A percentile compares a stretch with the other conserved stretches of the same genome.
Evolutionary conservation across 169 alveolate genomes (phyloP).

Genomic region (Besnoitia besnoiti): DNA sequence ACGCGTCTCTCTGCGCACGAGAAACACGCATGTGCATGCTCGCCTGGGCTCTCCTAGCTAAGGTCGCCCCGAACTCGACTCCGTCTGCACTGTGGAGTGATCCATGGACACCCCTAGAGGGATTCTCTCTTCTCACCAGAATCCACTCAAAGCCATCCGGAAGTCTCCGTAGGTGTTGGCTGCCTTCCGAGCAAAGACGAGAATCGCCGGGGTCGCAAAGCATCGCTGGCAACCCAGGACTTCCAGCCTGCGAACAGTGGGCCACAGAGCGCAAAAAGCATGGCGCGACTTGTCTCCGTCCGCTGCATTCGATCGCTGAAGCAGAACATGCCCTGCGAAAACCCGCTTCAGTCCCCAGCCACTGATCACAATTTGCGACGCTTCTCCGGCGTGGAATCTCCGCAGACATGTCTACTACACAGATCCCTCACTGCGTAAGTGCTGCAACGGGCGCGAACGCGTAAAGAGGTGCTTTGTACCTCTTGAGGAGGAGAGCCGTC

Average conservation of each 20-base stretch:
- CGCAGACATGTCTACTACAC: too few species aligned
- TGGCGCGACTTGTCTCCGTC: not conserved
- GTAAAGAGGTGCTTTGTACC: not conserved
- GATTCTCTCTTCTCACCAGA: conserved; percentile 46
- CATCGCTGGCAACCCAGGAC: conserved; percentile 29
- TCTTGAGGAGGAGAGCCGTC: not conserved
- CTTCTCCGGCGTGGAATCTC: too few species aligned
- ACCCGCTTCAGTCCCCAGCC: not conserved
- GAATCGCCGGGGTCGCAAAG: conserved; percentile 43
- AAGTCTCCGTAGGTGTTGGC: conserved; percentile 43
- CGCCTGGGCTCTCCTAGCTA: too few species aligned
- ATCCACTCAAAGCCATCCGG: conserved; percentile 31
- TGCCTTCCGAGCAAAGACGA: conserved; percentile 37
- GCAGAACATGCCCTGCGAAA: not conserved
- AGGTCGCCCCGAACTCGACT: too few species aligned
- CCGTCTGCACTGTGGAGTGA: too few species aligned
- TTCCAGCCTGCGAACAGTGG: not conserved
- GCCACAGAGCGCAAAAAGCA: not conserved
- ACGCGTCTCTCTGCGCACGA: too few species aligned
- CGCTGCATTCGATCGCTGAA: too few species aligned
- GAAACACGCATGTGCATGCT: too few species aligned
- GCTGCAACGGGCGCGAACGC: not conserved
- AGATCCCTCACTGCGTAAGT: not conserved
- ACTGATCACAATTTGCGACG: too few species aligned
- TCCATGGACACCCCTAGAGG: too few species aligned